A percentile compares a stretch with the other conserved stretches of the same genome.
Conservation (phyloP, 768 basidiomycete genomes). For the Mycena kentingensis region DNA sequence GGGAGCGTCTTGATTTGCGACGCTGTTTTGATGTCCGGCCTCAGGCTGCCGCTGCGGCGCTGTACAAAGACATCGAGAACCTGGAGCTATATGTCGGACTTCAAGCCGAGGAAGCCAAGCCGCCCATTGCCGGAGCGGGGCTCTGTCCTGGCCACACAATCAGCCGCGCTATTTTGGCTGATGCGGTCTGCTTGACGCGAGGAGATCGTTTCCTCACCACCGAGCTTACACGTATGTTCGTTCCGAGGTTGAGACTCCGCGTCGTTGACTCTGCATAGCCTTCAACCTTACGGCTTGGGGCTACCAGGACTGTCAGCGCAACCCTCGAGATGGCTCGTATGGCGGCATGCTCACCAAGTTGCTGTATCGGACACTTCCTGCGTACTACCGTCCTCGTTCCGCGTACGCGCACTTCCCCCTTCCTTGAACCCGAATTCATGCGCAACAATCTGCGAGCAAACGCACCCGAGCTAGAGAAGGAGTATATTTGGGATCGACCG, state of each 20-base stretch:
- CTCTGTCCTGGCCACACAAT: constrained; percentile 84
- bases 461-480: constrained; percentile 32
- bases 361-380: constrained; percentile 70
- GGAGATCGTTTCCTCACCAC: constrained; percentile 81
- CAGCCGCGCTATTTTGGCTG: constrained; percentile 80
- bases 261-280: constrained; percentile 40
- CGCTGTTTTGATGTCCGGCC: background rate
- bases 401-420: constrained; percentile 82
- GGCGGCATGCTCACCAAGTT: constrained; percentile 77
- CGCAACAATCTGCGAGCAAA: constrained; percentile 38
- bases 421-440: constrained; percentile 63
- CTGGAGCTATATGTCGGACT: constrained; percentile 78
- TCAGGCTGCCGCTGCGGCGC: constrained; percentile 60
- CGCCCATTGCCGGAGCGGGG: constrained; percentile 66
- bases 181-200: constrained; percentile 73
- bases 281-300: constrained; percentile 81
- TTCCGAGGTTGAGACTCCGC: background rate
- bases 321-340: constrained; percentile 66
- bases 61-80: constrained; percentile 76
- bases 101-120: constrained; percentile 74
- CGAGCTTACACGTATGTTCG: constrained; percentile 70
- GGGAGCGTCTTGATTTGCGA: background rate
- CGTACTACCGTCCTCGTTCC: constrained; percentile 64
- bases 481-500: constrained; percentile 68
- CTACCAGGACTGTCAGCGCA: constrained; percentile 67